Base-by-base conservation (phyloP, 1,284 basidiomycete species). In the Pseudozyma hubeiensis region DNA sequence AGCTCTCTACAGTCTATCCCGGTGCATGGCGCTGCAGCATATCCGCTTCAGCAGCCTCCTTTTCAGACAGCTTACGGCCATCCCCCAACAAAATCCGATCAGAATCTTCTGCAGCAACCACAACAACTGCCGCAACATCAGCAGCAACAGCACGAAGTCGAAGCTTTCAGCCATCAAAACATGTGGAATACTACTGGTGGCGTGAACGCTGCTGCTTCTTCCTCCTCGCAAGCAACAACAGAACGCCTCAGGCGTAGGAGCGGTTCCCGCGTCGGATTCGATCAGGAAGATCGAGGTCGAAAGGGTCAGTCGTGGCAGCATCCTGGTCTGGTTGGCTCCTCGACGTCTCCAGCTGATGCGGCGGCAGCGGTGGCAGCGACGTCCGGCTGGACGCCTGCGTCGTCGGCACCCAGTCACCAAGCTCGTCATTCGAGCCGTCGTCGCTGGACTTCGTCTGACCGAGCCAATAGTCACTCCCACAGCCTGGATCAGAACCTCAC, bases 1-100 rank as follows among this genome's bases (percentile, higher is more conserved):
- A 35, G 35, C 14, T 16, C 48, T 8, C 31, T 60, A 43, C 10
- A 7, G 0, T 40, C 44, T 16, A 54, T 54, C 41, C 59, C 65
- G 0, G 11, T 62, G 3, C 66, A 56, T 60, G 46, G 56, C 60
- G 0, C 8, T 64, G 2, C 66, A 63, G 55, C 48, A 0, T 72
- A 72, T 46, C 63, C 60, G 4, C 60, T 72, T 9, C 69, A 67
- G 45, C 68, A 71, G n/a, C 63, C 60, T 17, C 17, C 55, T 4
- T 66, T 55, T 9, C 68, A 61, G 7, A 43, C 59, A 0, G 13
- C 68, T 2, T 71, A 64, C 34, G 63, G 59, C 7, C 63, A 62
- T 24, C 48, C 63, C 4, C 47, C 60, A 10, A 29, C 52, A 7
- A 62, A 44, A 39, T 29, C 29, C 30, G 60, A 67, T 5, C 35